These are phyloP conservation scores for Solanum chmielewskii DNA, from an alignment of 257 asterid genomes.

Conservation along the genomic window DNA sequence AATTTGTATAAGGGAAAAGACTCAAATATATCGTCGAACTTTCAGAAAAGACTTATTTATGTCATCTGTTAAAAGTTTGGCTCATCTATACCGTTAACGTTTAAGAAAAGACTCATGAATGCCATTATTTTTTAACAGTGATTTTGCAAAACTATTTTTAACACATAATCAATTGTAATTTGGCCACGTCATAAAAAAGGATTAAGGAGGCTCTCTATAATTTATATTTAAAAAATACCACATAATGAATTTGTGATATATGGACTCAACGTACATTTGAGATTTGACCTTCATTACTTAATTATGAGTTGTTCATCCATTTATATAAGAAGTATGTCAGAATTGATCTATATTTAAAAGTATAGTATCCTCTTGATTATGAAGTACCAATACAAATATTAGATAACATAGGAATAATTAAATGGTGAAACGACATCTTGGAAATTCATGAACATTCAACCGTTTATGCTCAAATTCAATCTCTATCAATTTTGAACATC, in stretches of 20 bases:
- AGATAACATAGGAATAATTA: background rate
- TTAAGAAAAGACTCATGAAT: too few species aligned
- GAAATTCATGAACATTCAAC: background rate
- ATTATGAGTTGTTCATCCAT: background rate
- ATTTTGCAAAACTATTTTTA: too few species aligned
- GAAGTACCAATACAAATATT: background rate
- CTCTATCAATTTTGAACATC: background rate
- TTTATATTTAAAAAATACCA: background rate
- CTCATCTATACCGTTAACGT: too few species aligned
- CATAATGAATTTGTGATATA: background rate
- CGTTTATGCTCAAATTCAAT: background rate
- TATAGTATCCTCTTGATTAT: background rate
- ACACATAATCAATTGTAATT: fast-evolving
- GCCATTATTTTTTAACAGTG: too few species aligned
- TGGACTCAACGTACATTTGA: background rate
- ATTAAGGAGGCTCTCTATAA: background rate
- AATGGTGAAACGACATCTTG: background rate
- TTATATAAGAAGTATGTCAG: background rate
- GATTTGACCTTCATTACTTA: background rate
- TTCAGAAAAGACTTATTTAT: too few species aligned
- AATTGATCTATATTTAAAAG: background rate
- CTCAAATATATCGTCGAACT: too few species aligned
- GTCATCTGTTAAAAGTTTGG: too few species aligned
- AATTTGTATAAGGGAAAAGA: background rate
- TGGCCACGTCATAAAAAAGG: background rate